A percentile compares a stretch with the other conserved stretches of the same genome.
phyloP scores from a whole-genome alignment of 2,329 filamentous ascomycete genomes.

The Cyphellophora attinorum region DNA sequence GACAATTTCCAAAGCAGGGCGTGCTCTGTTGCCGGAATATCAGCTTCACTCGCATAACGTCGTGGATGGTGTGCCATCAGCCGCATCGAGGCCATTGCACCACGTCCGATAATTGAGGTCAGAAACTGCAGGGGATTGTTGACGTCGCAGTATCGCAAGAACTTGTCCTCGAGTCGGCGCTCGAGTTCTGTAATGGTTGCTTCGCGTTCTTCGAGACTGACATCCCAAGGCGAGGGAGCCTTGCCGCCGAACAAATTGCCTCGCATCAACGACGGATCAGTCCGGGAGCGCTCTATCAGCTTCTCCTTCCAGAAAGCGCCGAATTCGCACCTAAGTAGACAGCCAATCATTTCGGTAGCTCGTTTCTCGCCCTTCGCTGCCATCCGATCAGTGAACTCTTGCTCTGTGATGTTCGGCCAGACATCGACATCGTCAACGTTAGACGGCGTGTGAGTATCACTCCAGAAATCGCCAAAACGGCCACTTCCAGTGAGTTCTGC shows the following conservation, averaged over 20 bases:
- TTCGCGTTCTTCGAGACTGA: constrained; percentile 25
- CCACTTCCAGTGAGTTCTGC: constrained; percentile 23
- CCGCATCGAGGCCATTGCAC: constrained; percentile 33
- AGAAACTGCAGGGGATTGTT: constrained; percentile 38
- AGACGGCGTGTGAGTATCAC: constrained; percentile 37
- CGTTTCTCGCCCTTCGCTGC: constrained; percentile 24
- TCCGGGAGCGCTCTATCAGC: constrained; percentile 4
- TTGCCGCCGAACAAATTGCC: constrained; percentile 5
- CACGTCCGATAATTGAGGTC: constrained; percentile 33
- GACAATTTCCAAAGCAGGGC: constrained; percentile 31
- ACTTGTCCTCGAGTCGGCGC: constrained; percentile 44
- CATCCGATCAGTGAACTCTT: constrained; percentile 25
- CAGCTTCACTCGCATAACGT: constrained; percentile 22
- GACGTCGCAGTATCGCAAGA: constrained; percentile 43
- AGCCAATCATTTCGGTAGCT: constrained; percentile 47
- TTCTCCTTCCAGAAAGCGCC: constrained; percentile 38
- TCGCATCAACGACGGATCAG: not conserved
- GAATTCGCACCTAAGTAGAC: constrained; percentile 54
- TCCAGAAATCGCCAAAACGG: constrained; percentile 11
- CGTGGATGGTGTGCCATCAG: constrained; percentile 37
- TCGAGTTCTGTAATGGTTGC: constrained; percentile 33
- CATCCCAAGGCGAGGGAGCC: constrained; percentile 7
- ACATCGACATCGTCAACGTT: constrained; percentile 47
- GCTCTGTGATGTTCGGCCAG: constrained; percentile 37
- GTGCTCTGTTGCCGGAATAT: constrained; percentile 24